Evolutionary conservation across 306 rosid genomes (phyloP).

Genomic region (Gastrolobium bilobum): DNA sequence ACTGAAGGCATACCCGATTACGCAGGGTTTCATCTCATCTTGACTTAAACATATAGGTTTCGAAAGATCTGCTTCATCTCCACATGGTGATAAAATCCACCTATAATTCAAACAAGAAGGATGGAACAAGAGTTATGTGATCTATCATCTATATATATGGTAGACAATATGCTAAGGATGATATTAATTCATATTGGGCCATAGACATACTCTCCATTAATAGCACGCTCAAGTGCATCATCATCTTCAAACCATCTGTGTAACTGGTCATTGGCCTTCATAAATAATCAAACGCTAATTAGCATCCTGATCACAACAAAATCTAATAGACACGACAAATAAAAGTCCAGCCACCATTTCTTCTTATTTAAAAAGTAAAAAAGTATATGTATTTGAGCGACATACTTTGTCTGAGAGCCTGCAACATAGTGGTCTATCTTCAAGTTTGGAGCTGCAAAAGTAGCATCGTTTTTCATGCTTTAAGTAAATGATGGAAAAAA

Average conservation of each 20-base stretch:
- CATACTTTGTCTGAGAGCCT: conserved; percentile 97
- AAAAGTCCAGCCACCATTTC: conserved; percentile 36
- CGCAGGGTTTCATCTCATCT: conserved; percentile 70
- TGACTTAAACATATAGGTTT: conserved; percentile 67
- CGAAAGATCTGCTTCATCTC: conserved; percentile 58
- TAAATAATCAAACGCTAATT: conserved; percentile 43
- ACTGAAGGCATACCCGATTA: conserved; percentile 70
- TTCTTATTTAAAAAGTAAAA: conserved; percentile 28
- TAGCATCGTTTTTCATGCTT: conserved; percentile 16
- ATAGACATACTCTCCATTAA: conserved; percentile 82
- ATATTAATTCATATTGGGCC: conserved; percentile 23
- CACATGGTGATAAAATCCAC: conserved; percentile 80
- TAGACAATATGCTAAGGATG: conserved; percentile 18
- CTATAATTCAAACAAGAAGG: conserved; percentile 52
- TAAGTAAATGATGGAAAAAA: conserved; percentile 11
- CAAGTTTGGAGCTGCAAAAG: conserved; percentile 85
- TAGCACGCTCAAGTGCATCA: conserved; percentile 93
- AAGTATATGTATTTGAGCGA: conserved; percentile 34
- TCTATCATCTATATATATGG: conserved; percentile 21
- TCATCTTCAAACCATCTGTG: conserved; percentile 85
- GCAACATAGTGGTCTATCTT: conserved; percentile 86
- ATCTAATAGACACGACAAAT: conserved; percentile 29
- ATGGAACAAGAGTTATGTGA: conserved; percentile 10
- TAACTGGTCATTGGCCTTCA: conserved; percentile 83
- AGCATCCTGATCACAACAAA: conserved; percentile 43